Base-by-base conservation (phyloP, 2,329 filamentous ascomycete species). In the Fusarium sp. region DNA sequence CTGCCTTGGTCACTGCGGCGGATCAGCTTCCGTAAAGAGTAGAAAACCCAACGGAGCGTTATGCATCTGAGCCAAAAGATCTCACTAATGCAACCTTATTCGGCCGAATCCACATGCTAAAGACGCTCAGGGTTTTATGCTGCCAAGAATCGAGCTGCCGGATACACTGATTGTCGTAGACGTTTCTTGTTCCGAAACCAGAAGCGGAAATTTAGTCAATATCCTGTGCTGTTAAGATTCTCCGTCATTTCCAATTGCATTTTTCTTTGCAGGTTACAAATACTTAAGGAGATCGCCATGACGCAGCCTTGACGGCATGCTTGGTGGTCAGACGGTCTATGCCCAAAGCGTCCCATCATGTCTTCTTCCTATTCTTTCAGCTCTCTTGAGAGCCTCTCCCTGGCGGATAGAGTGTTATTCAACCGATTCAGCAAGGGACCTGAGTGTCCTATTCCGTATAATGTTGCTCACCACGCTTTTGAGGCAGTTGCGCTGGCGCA, bases 401-500 rank as follows among this genome's bases (percentile, higher is more conserved):
- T 53, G 62, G 62, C 58, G 57, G 71, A 73, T 50, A 44, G 58
- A 60, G 57, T 67, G 18, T 54, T 73, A n/a, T 74, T 73, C 56
- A 74, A 68, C 35, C 30, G 67, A 10, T 73, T 74, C n/a, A 64
- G 71, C 53, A 74, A 68, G 18, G 71, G 71, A 1, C 54, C 54
- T 1, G 49, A 59, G 8, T 56, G 44, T 9, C 43, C 62, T 8
- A 71, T 73, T 9, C 71, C 71, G 6, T 71, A 71, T 21, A 43
- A 67, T 42, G 71, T 74, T 32, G 57, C 60, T 19, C 71, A 73
- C 13, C 71, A 73, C 38, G 71, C 71, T 35, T 73, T 73, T 15
- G 71, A 73, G 53, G 71, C 71, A 5, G 56, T 67, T 72, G 71
- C 71, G 58, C 62, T 63, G 62, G 71, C 71, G 67, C 71, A 73